Conservation (phyloP, 1,284 basidiomycete species). For the Cryptococcus depauperatus region DNA sequence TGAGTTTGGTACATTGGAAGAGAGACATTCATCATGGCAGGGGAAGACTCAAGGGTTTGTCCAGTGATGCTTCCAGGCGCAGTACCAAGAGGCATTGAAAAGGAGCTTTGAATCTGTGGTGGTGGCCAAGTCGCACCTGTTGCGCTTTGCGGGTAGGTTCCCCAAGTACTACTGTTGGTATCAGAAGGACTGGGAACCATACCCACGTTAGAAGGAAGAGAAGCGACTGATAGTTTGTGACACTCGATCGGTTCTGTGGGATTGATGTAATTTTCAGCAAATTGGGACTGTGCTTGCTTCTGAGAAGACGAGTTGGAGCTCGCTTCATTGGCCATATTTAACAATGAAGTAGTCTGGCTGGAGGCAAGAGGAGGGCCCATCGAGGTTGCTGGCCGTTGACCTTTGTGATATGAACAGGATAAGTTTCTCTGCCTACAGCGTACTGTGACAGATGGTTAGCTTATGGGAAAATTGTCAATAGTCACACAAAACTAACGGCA, state of each 20-base stretch:
- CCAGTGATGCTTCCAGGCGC: slow-evolving; percentile 10
- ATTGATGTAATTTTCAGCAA: slow-evolving; percentile 10
- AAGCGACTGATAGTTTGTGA: slow-evolving; percentile 12
- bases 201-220: slow-evolving; percentile 6
- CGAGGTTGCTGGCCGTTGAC: slow-evolving; percentile 31
- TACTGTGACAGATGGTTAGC: slow-evolving; percentile 46
- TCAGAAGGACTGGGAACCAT: neutral
- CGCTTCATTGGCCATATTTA: neutral
- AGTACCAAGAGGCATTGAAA: slow-evolving; percentile 1
- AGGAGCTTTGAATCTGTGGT: neutral
- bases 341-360: slow-evolving; percentile 3
- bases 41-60: slow-evolving; percentile 4
- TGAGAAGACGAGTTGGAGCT: slow-evolving; percentile 19
- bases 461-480: neutral
- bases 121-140: neutral
- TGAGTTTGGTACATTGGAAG: slow-evolving; percentile 2
- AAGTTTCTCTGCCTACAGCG: slow-evolving; percentile 68
- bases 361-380: slow-evolving; percentile 1
- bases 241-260: neutral
- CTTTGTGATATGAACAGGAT: slow-evolving; percentile 74
- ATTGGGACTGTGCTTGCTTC: slow-evolving; percentile 17
- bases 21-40: neutral
- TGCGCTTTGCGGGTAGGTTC: slow-evolving; percentile 1
- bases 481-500: slow-evolving; percentile 50
- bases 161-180: slow-evolving; percentile 1